A percentile compares a stretch with the other conserved stretches of the same genome.
These are phyloP conservation scores for Mortierella sp. DNA, from an alignment of 371 early-diverging fungal genomes.

Conservation along the genomic window DNA sequence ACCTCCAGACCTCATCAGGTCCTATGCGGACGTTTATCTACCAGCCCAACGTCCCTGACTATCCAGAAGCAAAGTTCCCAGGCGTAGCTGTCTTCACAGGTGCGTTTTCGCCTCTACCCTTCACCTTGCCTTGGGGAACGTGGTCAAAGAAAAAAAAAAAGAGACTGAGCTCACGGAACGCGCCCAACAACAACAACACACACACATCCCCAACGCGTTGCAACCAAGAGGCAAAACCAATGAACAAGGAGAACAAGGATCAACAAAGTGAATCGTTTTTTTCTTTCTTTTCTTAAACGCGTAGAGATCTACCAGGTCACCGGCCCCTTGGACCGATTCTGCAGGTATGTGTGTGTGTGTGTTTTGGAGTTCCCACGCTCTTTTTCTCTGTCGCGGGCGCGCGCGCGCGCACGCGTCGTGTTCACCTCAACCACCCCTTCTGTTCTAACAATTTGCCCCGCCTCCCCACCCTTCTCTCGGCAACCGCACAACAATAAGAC, in stretches of 20 bases:
- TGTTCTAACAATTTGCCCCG: no score
- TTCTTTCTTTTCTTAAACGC: not conserved
- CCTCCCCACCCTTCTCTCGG: not conserved
- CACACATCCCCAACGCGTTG: no score
- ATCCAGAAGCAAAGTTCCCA: conserved; percentile 60
- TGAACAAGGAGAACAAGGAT: no score
- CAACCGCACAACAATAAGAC: conserved; percentile 11
- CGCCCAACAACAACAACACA: no score
- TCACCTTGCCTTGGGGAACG: no score
- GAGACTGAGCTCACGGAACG: no score
- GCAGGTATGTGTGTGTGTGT: no score
- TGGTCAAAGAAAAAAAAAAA: no score
- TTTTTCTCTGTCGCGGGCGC: not conserved
- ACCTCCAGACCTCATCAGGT: conserved; percentile 56
- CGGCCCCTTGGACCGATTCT: conserved; percentile 66
- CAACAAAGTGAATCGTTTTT: not conserved
- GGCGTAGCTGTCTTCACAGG: conserved; percentile 64
- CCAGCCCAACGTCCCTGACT: conserved; percentile 55
- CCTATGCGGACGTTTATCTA: conserved; percentile 58
- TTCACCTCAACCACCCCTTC: no score
- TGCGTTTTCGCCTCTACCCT: no score
- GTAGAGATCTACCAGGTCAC: conserved; percentile 64
- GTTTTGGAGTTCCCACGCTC: conserved; percentile 1
- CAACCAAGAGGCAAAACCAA: no score
- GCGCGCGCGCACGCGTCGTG: not conserved